phyloP scores from a whole-genome alignment of 495 filamentous ascomycete genomes.

The Corynascus novoguineensis region DNA sequence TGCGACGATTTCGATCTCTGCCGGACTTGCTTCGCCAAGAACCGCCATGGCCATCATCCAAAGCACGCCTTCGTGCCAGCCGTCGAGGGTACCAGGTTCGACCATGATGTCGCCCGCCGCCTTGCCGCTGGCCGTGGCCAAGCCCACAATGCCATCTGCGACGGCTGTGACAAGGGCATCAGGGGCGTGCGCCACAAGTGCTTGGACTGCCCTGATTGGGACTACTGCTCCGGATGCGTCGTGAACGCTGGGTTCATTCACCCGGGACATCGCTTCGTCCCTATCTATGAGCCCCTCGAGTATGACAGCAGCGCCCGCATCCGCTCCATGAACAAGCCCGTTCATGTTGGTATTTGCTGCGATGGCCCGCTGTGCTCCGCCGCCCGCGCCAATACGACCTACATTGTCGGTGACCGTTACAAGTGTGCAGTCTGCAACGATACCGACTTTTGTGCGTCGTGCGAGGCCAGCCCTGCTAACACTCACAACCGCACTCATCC shows the following conservation, averaged over 20 bases:
- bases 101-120: slow-evolving; percentile 52
- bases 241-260: slow-evolving; percentile 61
- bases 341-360: slow-evolving; percentile 85
- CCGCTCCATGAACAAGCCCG: slow-evolving; percentile 36
- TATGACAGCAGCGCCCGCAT: slow-evolving; percentile 36
- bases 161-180: slow-evolving; percentile 89
- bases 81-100: slow-evolving; percentile 50
- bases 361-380: slow-evolving; percentile 85
- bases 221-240: slow-evolving; percentile 82
- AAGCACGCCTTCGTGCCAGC: slow-evolving; percentile 72
- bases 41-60: slow-evolving; percentile 89
- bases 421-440: slow-evolving; percentile 98
- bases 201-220: slow-evolving; percentile 94
- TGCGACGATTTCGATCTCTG: slow-evolving; percentile 95
- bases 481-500: slow-evolving; percentile 91
- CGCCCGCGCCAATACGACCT: slow-evolving; percentile 47
- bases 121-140: slow-evolving; percentile 77
- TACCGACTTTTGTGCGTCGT: slow-evolving; percentile 91
- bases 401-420: slow-evolving; percentile 82
- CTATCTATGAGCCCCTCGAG: slow-evolving; percentile 73
- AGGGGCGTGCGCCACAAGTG: slow-evolving; percentile 94
- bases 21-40: slow-evolving; percentile 65
- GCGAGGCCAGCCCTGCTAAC: slow-evolving; percentile 81
- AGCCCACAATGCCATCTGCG: slow-evolving; percentile 83
- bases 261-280: slow-evolving; percentile 82